Percentiles rank a stretch among this genome's conserved stretches.
phyloP scores from a whole-genome alignment of 768 basidiomycete species.

The Galerina marginata region DNA sequence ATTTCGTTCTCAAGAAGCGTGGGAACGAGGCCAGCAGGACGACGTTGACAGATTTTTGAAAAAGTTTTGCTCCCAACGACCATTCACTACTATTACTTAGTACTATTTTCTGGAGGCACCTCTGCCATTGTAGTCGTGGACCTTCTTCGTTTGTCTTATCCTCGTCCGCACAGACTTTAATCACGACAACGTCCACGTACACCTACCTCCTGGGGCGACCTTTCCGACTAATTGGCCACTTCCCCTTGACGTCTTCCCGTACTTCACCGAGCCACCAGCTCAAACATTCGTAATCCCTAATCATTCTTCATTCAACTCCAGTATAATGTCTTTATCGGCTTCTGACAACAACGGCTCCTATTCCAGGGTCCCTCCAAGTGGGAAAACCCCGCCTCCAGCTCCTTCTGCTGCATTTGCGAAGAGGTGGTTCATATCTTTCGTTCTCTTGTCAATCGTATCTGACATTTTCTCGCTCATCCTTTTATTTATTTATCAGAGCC shows the following conservation, averaged over 20 bases:
- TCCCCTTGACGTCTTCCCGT: slow-evolving; percentile 31
- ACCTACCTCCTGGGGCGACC: slow-evolving; percentile 40
- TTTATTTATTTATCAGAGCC: slow-evolving; percentile 55
- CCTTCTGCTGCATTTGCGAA: slow-evolving; percentile 90
- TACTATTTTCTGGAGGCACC: slow-evolving; percentile 56
- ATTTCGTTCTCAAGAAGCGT: slow-evolving; percentile 28
- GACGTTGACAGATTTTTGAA: slow-evolving; percentile 26
- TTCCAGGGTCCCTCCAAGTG: slow-evolving; percentile 77
- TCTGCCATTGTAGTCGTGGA: slow-evolving; percentile 55
- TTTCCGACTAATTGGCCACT: slow-evolving; percentile 36
- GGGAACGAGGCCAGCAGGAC: slow-evolving; percentile 41
- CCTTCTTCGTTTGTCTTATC: slow-evolving; percentile 23
- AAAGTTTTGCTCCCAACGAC: slow-evolving; percentile 46
- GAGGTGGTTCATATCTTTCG: slow-evolving; percentile 42
- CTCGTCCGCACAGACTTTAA: slow-evolving; percentile 37
- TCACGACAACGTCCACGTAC: slow-evolving; percentile 44
- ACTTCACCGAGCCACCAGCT: slow-evolving; percentile 32
- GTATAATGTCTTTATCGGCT: slow-evolving; percentile 93
- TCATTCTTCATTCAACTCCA: slow-evolving; percentile 60
- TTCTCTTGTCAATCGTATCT: slow-evolving; percentile 18
- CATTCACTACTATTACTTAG: slow-evolving; percentile 54
- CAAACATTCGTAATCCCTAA: slow-evolving; percentile 76
- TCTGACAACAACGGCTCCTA: slow-evolving; percentile 82
- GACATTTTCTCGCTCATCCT: slow-evolving; percentile 18
- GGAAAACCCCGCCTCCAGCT: slow-evolving; percentile 89